Evolutionary conservation across 306 rosid species (phyloP).

Genomic region (Purshia tridentata): DNA sequence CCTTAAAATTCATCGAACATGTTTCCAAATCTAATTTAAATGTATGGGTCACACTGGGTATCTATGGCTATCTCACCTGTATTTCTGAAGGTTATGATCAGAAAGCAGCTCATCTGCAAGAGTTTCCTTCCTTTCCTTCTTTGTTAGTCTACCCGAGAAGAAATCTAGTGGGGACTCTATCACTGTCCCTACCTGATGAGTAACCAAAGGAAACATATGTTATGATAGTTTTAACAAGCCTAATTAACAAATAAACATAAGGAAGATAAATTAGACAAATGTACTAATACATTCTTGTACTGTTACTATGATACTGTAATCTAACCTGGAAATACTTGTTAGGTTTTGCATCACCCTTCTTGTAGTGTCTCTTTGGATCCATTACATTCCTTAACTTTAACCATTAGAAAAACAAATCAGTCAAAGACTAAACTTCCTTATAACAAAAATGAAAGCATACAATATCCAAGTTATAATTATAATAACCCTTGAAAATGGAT

Average conservation of each 20-base stretch:
- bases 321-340: constrained; percentile 87
- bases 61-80: constrained; percentile 42
- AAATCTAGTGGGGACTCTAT: constrained; percentile 63
- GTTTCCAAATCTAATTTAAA: not conserved
- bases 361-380: constrained; percentile 91
- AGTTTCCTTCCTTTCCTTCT: constrained; percentile 75
- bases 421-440: constrained; percentile 11
- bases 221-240: not conserved
- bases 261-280: not conserved
- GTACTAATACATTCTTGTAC: not conserved
- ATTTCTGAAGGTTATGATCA: constrained; percentile 41
- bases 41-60: not conserved
- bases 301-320: constrained; percentile 1
- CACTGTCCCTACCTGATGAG: constrained; percentile 76
- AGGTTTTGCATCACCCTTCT: constrained; percentile 63
- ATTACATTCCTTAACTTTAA: constrained; percentile 65
- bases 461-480: not conserved
- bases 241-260: not conserved
- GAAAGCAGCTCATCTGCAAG: constrained; percentile 70
- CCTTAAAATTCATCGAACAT: not conserved
- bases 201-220: constrained; percentile 8
- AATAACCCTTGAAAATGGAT: not conserved
- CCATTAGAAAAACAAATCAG: constrained; percentile 15
- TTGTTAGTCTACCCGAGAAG: constrained; percentile 68
- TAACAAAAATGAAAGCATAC: not conserved